Conservation (phyloP, 1,284 basidiomycete species). For the Cryptococcus maquisensis region DNA sequence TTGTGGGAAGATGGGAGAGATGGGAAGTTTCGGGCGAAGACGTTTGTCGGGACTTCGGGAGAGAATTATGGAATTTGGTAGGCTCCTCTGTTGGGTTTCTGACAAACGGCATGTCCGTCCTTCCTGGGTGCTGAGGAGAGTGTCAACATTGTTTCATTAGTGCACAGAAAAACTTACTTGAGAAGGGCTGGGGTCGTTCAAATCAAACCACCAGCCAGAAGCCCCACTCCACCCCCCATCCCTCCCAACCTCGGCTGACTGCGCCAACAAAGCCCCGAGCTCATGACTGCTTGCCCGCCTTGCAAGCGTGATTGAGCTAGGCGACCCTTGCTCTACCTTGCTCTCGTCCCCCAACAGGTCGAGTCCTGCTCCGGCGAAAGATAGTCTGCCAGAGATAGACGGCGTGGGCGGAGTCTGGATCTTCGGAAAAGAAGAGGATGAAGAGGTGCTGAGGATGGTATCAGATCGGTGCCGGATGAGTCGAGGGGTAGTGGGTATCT, state of each 20-base stretch:
- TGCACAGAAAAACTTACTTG: too few relatives aligned
- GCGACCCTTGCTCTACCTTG: conserved; percentile 1
- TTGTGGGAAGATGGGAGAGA: too few relatives aligned
- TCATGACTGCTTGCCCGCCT: conserved; percentile 14
- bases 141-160: too few relatives aligned
- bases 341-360: neutral
- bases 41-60: too few relatives aligned
- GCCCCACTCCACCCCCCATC: too few relatives aligned
- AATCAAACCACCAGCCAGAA: too few relatives aligned
- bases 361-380: neutral
- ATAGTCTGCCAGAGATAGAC: conserved; percentile 8
- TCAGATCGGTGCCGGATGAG: conserved; percentile 15
- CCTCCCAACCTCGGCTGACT: neutral
- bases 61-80: too few relatives aligned
- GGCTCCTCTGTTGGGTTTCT: too few relatives aligned
- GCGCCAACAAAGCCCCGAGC: neutral
- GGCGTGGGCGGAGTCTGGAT: conserved; percentile 21
- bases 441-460: conserved; percentile 19
- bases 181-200: too few relatives aligned
- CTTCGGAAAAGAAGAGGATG: conserved; percentile 13
- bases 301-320: neutral
- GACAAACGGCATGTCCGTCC: too few relatives aligned
- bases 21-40: too few relatives aligned
- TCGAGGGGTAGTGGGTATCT: neutral
- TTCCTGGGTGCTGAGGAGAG: too few relatives aligned